These are phyloP conservation scores for Penicillium argentinense DNA, from an alignment of 495 filamentous ascomycete species.

Conservation along the genomic window DNA sequence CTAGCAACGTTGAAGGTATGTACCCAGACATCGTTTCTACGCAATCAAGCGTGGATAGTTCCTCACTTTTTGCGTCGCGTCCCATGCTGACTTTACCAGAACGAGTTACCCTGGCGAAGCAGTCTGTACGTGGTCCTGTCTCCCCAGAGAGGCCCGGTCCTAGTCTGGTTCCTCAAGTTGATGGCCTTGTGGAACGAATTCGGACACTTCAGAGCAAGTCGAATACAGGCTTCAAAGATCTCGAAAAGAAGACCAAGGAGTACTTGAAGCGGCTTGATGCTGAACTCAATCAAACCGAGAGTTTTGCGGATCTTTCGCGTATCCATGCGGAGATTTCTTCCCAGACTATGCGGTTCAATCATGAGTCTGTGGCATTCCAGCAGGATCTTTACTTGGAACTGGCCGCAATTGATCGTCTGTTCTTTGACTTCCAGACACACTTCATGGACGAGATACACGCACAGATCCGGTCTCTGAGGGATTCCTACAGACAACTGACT, in stretches of 20 bases:
- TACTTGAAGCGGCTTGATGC: constrained; percentile 13
- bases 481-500: constrained; percentile 9
- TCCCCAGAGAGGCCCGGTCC: no score
- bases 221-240: constrained; percentile 1
- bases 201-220: constrained; percentile 14
- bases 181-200: no score
- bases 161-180: no score
- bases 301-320: constrained; percentile 9
- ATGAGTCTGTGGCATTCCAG: constrained; percentile 13
- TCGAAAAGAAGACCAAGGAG: constrained; percentile 11
- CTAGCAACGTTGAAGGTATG: no score
- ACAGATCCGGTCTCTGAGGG: constrained; percentile 8
- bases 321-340: no score
- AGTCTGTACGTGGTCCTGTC: no score
- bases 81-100: no score
- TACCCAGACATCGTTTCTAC: no score
- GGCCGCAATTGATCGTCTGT: constrained; percentile 7
- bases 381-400: constrained; percentile 14
- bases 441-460: constrained; percentile 10
- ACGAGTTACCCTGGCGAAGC: no score
- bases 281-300: constrained; percentile 13
- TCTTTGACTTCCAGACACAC: constrained; percentile 10
- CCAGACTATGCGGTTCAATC: no score
- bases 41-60: no score
- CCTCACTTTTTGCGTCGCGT: no score